Conservation (phyloP, 306 rosid species). For the Medicago ruthenica region DNA sequence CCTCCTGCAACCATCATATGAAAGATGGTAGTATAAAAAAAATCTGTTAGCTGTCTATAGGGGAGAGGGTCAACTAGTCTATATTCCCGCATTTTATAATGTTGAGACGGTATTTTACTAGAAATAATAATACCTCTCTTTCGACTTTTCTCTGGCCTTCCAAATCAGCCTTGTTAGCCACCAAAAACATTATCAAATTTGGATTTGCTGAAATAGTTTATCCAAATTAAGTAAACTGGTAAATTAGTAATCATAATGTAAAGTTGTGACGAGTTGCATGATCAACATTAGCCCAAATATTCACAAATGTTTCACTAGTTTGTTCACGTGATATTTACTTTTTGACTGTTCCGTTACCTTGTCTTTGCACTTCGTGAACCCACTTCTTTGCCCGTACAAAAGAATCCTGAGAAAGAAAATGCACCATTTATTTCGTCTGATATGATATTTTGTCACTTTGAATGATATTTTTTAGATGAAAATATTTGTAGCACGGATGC, state of each 20-base stretch:
- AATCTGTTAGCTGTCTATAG: background rate
- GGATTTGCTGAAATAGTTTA: slow-evolving; percentile 64
- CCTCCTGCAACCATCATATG: slow-evolving; percentile 62
- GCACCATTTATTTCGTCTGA: slow-evolving; percentile 24
- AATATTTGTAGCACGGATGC: background rate
- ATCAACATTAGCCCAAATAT: background rate
- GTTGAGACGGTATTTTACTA: background rate
- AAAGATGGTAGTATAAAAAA: background rate
- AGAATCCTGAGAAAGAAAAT: slow-evolving; percentile 66
- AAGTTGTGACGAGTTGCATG: slow-evolving; percentile 7
- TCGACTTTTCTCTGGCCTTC: slow-evolving; percentile 63
- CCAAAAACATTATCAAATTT: slow-evolving; percentile 71
- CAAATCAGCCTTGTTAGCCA: slow-evolving; percentile 86
- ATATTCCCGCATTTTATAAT: slow-evolving; percentile 11
- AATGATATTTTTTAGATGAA: slow-evolving; percentile 8
- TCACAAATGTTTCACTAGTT: background rate
- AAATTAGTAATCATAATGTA: slow-evolving; percentile 24
- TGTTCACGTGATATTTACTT: background rate
- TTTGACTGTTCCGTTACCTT: slow-evolving; percentile 58
- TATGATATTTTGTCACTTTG: slow-evolving; percentile 1
- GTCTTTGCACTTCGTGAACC: slow-evolving; percentile 86
- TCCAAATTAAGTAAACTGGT: slow-evolving; percentile 11
- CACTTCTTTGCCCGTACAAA: slow-evolving; percentile 81
- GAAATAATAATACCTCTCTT: slow-evolving; percentile 59
- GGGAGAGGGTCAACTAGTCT: background rate